phyloP scores from a whole-genome alignment of 768 basidiomycete genomes.

The Galerina marginata region DNA sequence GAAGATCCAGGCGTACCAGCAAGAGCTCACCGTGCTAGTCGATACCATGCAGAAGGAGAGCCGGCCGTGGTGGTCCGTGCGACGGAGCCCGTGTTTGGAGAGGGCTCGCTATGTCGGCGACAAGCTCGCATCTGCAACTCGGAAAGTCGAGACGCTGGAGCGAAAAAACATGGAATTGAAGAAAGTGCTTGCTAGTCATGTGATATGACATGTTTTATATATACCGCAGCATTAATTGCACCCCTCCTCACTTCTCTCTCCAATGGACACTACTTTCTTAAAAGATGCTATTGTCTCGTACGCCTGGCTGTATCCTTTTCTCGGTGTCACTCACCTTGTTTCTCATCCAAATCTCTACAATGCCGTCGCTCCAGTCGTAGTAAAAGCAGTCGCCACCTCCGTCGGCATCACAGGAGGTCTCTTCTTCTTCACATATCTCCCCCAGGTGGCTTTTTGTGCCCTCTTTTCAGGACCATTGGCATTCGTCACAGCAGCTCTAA shows the following conservation, averaged over 20 bases:
- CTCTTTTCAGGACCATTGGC: conserved; percentile 69
- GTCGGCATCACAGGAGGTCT: conserved; percentile 46
- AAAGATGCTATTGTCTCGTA: conserved; percentile 40
- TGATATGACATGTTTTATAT: conserved; percentile 25
- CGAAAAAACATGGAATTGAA: conserved; percentile 72
- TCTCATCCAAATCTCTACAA: conserved; percentile 42
- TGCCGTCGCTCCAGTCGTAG: conserved; percentile 40
- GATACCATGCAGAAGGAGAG: conserved; percentile 60
- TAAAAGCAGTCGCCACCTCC: conserved; percentile 44
- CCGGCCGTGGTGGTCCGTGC: conserved; percentile 40
- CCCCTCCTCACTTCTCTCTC: not conserved
- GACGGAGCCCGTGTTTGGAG: conserved; percentile 56
- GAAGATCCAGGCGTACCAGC: conserved; percentile 74
- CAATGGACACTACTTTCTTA: conserved; percentile 20
- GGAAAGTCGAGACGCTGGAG: conserved; percentile 74
- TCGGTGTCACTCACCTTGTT: conserved; percentile 41
- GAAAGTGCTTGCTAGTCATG: conserved; percentile 50
- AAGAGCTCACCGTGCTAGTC: conserved; percentile 72
- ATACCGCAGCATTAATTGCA: not conserved
- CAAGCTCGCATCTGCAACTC: conserved; percentile 75
- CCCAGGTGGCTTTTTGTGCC: conserved; percentile 68
- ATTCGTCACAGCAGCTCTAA: conserved; percentile 54
- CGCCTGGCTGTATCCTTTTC: conserved; percentile 44
- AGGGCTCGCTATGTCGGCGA: conserved; percentile 72
- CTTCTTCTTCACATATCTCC: conserved; percentile 66